A percentile compares a stretch with the other conserved stretches of the same genome.
phyloP scores from a whole-genome alignment of 805 yeast species.

The Saccharomycopsis fibuligera region DNA sequence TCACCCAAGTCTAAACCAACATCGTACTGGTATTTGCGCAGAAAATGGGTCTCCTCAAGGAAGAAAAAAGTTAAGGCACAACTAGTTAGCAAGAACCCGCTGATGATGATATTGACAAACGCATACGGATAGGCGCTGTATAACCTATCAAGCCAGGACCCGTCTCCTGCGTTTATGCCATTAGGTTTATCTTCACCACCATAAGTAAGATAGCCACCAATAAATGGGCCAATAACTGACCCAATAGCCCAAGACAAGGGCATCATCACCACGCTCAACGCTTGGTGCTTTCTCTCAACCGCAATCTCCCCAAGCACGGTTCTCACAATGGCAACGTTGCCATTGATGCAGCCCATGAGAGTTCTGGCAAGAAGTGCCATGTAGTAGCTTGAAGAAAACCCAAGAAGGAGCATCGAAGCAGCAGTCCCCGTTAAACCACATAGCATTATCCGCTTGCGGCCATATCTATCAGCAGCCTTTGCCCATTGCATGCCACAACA shows the following conservation, averaged over 20 bases:
- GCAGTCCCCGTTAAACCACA: constrained; percentile 49
- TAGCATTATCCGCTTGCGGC: constrained; percentile 50
- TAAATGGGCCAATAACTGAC: constrained; percentile 51
- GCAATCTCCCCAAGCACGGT: constrained; percentile 61
- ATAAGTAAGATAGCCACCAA: constrained; percentile 45
- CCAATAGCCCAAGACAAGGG: constrained; percentile 62
- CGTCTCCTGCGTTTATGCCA: constrained; percentile 4
- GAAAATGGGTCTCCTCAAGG: constrained; percentile 47
- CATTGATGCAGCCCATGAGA: constrained; percentile 52
- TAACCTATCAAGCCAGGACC: constrained; percentile 25
- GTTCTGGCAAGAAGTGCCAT: constrained; percentile 51
- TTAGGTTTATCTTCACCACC: constrained; percentile 20
- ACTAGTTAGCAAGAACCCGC: constrained; percentile 32
- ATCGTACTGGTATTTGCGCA: constrained; percentile 35
- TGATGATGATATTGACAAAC: constrained; percentile 43
- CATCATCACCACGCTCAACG: constrained; percentile 53
- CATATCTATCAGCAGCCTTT: constrained; percentile 43
- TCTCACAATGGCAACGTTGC: constrained; percentile 57
- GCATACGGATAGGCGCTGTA: constrained; percentile 42
- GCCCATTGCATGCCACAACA: constrained; percentile 60
- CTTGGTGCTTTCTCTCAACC: constrained; percentile 49
- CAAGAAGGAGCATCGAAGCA: constrained; percentile 42
- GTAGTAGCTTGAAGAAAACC: constrained; percentile 47
- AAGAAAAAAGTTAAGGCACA: constrained; percentile 37
- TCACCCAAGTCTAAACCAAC: constrained; percentile 42